Conservation (phyloP, 495 filamentous ascomycete species). For the Tetracladium setigerum region DNA sequence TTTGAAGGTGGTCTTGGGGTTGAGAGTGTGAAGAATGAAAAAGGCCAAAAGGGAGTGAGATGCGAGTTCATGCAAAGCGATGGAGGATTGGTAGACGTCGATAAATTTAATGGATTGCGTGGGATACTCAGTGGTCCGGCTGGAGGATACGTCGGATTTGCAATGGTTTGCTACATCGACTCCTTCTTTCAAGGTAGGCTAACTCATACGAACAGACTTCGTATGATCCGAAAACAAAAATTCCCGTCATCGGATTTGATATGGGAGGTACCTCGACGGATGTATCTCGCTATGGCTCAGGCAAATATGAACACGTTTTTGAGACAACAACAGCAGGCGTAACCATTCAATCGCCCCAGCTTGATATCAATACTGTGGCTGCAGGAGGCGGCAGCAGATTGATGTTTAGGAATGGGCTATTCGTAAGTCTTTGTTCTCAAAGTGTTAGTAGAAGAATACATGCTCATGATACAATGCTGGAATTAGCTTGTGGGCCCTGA, state of each 20-base stretch:
- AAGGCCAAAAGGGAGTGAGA: slow-evolving; percentile 49
- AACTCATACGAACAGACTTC: slow-evolving; percentile 34
- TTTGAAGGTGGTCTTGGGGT: slow-evolving; percentile 47
- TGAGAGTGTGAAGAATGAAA: slow-evolving; percentile 51
- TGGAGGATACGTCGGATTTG: slow-evolving; percentile 35
- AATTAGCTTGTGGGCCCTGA: slow-evolving; percentile 68
- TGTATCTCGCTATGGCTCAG: slow-evolving; percentile 21
- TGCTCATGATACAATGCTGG: no score
- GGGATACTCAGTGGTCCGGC: slow-evolving; percentile 55
- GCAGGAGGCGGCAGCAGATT: slow-evolving; percentile 88
- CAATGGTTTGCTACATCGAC: slow-evolving; percentile 19
- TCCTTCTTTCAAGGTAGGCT: no score
- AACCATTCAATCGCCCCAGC: slow-evolving; percentile 87
- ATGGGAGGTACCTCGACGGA: slow-evolving; percentile 27
- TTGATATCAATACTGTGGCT: slow-evolving; percentile 97
- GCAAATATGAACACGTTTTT: slow-evolving; percentile 42
- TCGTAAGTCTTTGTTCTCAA: slow-evolving; percentile 39
- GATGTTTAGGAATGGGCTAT: slow-evolving; percentile 86
- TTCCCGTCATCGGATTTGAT: slow-evolving; percentile 27
- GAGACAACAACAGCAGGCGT: slow-evolving; percentile 96
- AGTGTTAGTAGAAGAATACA: no score
- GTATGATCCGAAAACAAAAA: slow-evolving; percentile 19
- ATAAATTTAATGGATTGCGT: slow-evolving; percentile 48
- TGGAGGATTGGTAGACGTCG: slow-evolving; percentile 40
- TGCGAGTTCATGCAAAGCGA: slow-evolving; percentile 28